Evolutionary conservation across 2,329 filamentous ascomycete genomes (phyloP).

Genomic region (Botrytis sinoallii): DNA sequence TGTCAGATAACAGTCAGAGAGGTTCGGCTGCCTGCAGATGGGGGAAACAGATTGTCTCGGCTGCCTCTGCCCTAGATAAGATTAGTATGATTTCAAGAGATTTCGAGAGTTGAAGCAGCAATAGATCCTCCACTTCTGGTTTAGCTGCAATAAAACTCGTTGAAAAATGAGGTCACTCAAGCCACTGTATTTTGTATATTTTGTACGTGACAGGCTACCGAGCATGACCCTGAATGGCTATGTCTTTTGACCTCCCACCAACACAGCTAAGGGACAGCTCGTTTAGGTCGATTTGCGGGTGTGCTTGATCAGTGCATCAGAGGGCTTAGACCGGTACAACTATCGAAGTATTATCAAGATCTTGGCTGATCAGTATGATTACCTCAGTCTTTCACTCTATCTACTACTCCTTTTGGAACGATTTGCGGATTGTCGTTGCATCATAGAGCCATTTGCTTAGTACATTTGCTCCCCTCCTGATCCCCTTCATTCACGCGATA

Average conservation of each 20-base stretch:
- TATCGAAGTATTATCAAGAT: background rate
- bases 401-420: background rate
- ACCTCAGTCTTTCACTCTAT: background rate
- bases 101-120: background rate
- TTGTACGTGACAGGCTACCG: background rate
- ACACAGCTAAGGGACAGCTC: background rate
- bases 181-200: background rate
- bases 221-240: background rate
- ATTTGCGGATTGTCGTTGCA: constrained; percentile 1
- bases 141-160: background rate
- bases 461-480: background rate
- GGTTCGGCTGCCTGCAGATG: constrained; percentile 10
- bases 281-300: constrained; percentile 7
- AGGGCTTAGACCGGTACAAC: constrained; percentile 14
- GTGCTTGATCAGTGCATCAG: constrained; percentile 15
- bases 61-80: background rate
- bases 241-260: background rate
- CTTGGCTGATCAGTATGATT: background rate
- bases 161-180: constrained; percentile 14
- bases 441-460: background rate
- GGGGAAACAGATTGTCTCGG: constrained; percentile 1
- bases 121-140: constrained; percentile 11
- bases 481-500: background rate
- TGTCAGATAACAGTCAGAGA: constrained; percentile 1
- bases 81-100: background rate